Percentiles rank a stretch among this genome's conserved stretches.
phyloP scores from a whole-genome alignment of 192 early-diverging fungal genomes.

The Coemansia sp. region DNA sequence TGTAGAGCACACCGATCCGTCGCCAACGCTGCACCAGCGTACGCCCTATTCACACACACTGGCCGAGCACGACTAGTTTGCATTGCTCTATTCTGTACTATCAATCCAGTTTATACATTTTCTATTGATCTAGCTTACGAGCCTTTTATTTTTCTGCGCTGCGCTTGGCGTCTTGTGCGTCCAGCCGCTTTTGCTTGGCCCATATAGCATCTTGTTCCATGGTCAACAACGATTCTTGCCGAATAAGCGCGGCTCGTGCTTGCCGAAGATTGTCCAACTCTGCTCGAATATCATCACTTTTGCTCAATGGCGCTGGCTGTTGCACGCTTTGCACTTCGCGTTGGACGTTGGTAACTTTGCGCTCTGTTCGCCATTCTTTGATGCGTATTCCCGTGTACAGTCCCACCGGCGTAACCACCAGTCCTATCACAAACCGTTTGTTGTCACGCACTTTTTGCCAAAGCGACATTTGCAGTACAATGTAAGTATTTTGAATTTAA shows the following conservation, averaged over 20 bases:
- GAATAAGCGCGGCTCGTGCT: constrained; percentile 10
- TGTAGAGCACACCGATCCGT: not conserved
- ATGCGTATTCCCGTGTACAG: constrained; percentile 37
- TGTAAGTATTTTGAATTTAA: not conserved
- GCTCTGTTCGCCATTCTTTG: constrained; percentile 26
- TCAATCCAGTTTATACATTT: constrained; percentile 3
- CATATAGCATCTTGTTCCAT: constrained; percentile 35
- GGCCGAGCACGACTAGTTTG: not conserved
- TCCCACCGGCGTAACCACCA: constrained; percentile 37
- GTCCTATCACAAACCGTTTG: constrained; percentile 33
- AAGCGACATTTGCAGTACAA: not conserved
- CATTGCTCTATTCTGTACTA: constrained; percentile 9
- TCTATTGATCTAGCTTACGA: not conserved
- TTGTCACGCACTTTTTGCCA: constrained; percentile 19
- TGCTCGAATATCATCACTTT: not conserved
- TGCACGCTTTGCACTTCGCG: constrained; percentile 10
- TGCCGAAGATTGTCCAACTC: constrained; percentile 28
- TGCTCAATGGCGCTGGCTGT: not conserved
- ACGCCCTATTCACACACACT: not conserved
- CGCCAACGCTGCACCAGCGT: constrained; percentile 11
- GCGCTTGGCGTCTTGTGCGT: constrained; percentile 15
- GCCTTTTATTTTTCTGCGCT: not conserved
- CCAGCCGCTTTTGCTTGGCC: constrained; percentile 36
- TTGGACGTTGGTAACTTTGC: constrained; percentile 10
- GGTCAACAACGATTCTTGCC: constrained; percentile 21